Percentiles rank a stretch among this genome's conserved stretches.
Conservation (phyloP, 75 land plant genomes). For the Cunninghamia lanceolata region DNA sequence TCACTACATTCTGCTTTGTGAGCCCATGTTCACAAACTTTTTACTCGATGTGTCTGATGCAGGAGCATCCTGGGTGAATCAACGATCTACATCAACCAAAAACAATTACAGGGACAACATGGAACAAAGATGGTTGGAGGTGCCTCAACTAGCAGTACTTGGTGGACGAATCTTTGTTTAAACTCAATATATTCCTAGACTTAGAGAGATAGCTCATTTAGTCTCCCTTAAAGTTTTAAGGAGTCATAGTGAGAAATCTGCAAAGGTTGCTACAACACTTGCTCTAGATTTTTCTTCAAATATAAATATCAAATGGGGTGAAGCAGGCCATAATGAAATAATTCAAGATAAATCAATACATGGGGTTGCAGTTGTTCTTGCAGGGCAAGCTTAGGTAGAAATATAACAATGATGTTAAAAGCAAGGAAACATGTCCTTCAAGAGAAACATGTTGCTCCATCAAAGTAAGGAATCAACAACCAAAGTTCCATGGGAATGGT, state of each 20-base stretch:
- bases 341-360: conserved; percentile 55
- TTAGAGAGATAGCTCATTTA: conserved; percentile 57
- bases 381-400: conserved; percentile 78
- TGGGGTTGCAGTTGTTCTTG: conserved; percentile 89
- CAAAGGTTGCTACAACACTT: too few species aligned
- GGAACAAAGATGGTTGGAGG: conserved; percentile 2
- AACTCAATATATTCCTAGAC: too few species aligned
- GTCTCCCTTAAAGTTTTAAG: conserved; percentile 56
- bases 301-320: conserved; percentile 83
- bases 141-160: conserved; percentile 71
- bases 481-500: too few species aligned
- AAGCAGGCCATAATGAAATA: conserved; percentile 68
- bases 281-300: conserved; percentile 58
- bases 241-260: conserved; percentile 86
- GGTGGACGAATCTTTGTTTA: conserved; percentile 86
- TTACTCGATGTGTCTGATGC: too few species aligned
- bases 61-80: too few species aligned
- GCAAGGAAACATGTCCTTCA: too few species aligned
- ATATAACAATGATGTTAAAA: too few species aligned
- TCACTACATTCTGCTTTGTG: too few species aligned
- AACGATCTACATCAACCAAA: too few species aligned
- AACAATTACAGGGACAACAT: background rate
- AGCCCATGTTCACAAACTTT: too few species aligned
- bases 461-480: too few species aligned
- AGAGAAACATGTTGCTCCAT: too few species aligned